Percentiles rank a stretch among this genome's conserved stretches.
Evolutionary conservation across 106 monocot species (phyloP).

Genomic region (Phalaenopsis aphrodite): DNA sequence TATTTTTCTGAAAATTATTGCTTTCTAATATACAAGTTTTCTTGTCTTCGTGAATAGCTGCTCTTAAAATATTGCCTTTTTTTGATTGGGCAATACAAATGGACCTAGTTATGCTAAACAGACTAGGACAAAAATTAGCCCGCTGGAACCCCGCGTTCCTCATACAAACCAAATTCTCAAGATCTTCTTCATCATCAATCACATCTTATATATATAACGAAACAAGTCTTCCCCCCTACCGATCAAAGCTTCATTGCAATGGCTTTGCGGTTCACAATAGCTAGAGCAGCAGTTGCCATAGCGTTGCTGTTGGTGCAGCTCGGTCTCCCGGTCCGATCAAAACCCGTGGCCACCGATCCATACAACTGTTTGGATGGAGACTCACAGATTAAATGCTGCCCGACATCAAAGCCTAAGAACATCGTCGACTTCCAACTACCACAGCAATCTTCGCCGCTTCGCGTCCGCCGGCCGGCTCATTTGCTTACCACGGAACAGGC

Average conservation of each 20-base stretch:
- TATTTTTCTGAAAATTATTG: too few relatives aligned
- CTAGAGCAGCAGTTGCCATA: neutral
- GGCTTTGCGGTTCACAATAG: neutral
- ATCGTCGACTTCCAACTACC: constrained; percentile 15
- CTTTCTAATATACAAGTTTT: too few relatives aligned
- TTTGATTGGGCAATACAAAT: too few relatives aligned
- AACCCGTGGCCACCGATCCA: neutral
- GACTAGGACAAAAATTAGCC: too few relatives aligned
- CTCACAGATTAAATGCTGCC: constrained; percentile 1
- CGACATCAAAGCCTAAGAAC: neutral
- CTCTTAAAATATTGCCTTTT: too few relatives aligned
- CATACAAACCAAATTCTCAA: too few relatives aligned
- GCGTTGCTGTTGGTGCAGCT: neutral
- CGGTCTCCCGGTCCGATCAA: neutral
- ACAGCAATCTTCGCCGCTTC: constrained; percentile 19
- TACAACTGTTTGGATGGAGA: neutral
- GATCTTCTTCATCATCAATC: too few relatives aligned
- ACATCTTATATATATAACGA: too few relatives aligned
- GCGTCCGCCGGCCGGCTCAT: constrained; percentile 42
- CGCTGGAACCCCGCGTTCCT: too few relatives aligned
- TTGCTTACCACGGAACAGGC: constrained; percentile 13
- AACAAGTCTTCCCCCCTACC: neutral
- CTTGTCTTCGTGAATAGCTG: too few relatives aligned
- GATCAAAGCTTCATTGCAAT: neutral
- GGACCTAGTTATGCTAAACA: too few relatives aligned